Conservation (phyloP, 1,284 basidiomycete species). For the Fomes fomentarius region DNA sequence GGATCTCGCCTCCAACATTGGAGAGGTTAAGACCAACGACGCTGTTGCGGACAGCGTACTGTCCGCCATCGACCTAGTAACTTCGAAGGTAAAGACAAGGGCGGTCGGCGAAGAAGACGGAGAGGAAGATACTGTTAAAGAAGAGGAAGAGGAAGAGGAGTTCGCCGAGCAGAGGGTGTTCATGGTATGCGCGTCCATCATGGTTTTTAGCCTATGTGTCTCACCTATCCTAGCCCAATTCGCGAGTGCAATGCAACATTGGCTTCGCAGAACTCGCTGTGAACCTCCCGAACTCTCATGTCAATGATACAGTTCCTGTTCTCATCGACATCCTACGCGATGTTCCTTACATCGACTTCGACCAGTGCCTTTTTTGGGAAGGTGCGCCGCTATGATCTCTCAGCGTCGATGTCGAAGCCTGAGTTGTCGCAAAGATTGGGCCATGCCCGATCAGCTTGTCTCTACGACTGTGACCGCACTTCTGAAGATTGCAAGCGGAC, state of each 20-base stretch:
- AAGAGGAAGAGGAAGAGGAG: slow-evolving; percentile 24
- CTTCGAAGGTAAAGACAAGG: slow-evolving; percentile 58
- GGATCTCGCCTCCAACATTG: slow-evolving; percentile 75
- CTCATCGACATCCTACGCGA: slow-evolving; percentile 70
- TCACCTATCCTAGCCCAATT: slow-evolving; percentile 46
- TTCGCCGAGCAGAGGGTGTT: slow-evolving; percentile 45
- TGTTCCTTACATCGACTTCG: slow-evolving; percentile 76
- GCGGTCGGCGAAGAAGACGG: slow-evolving; percentile 26
- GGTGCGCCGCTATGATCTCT: slow-evolving; percentile 43
- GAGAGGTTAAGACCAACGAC: slow-evolving; percentile 47
- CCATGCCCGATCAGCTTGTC: slow-evolving; percentile 80
- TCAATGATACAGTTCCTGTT: slow-evolving; percentile 53
- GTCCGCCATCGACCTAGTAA: slow-evolving; percentile 59
- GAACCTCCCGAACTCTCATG: slow-evolving; percentile 59
- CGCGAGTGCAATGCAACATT: slow-evolving; percentile 74
- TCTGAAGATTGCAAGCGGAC: slow-evolving; percentile 61
- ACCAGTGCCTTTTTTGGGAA: slow-evolving; percentile 75
- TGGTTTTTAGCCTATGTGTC: not conserved
- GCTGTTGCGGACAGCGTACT: slow-evolving; percentile 32
- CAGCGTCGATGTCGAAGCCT: not conserved
- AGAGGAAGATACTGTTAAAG: not conserved
- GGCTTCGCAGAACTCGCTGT: slow-evolving; percentile 76
- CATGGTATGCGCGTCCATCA: slow-evolving; percentile 50
- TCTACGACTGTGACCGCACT: slow-evolving; percentile 77
- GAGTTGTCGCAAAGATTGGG: slow-evolving; percentile 59